These are phyloP conservation scores for Xerocomus minutiporus DNA, from an alignment of 1,284 basidiomycete species.

Conservation along the genomic window DNA sequence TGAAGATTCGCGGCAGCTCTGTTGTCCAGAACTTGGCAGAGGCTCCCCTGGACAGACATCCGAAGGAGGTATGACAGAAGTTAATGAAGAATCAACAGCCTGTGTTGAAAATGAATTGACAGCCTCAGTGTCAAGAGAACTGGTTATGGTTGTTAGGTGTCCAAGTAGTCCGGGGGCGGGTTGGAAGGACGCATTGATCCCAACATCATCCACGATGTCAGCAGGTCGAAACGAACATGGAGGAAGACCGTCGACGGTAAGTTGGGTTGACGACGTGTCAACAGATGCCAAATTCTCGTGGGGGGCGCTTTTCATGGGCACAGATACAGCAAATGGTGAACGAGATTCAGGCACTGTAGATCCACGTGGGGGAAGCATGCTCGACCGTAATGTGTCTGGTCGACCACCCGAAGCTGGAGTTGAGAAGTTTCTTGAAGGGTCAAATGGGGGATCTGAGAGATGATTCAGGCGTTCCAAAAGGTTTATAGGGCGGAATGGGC, in stretches of 20 bases:
- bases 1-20: constrained; percentile 1
- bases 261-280: constrained; percentile 7
- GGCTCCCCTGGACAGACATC: background rate
- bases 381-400: constrained; percentile 1
- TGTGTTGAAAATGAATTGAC: constrained; percentile 2
- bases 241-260: constrained; percentile 37
- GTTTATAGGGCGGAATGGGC: constrained; percentile 33
- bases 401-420: constrained; percentile 3
- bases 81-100: constrained; percentile 3
- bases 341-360: constrained; percentile 44
- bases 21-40: constrained; percentile 5
- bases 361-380: constrained; percentile 22
- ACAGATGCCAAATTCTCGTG: constrained; percentile 4
- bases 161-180: background rate
- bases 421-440: background rate
- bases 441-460: constrained; percentile 5
- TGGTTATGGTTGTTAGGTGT: constrained; percentile 1
- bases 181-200: constrained; percentile 2
- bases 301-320: constrained; percentile 3
- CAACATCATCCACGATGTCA: constrained; percentile 1
- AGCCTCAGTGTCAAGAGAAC: constrained; percentile 2
- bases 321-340: constrained; percentile 19
- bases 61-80: background rate
- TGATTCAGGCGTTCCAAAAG: constrained; percentile 28
- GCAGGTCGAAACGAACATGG: constrained; percentile 33